These are phyloP conservation scores for Gamarada debralockiae DNA, from an alignment of 495 filamentous ascomycete species.

Conservation along the genomic window DNA sequence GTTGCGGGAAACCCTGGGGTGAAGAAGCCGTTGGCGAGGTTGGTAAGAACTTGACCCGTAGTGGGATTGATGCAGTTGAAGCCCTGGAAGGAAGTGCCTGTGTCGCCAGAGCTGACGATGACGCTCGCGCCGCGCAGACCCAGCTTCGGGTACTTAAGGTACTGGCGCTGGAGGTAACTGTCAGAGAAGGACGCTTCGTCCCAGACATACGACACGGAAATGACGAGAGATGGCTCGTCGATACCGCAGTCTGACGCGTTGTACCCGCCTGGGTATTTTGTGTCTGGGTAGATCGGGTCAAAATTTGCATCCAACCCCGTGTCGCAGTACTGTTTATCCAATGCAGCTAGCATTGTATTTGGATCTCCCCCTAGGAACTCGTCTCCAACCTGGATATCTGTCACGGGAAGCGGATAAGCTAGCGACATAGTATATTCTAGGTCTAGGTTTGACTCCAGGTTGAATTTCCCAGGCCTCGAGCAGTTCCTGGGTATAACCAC, in stretches of 20 bases:
- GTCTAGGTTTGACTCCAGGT: not conserved
- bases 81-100: slow-evolving; percentile 54
- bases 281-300: not conserved
- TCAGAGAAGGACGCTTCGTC: not conserved
- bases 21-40: slow-evolving; percentile 34
- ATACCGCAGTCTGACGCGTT: not conserved
- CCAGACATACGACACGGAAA: not conserved
- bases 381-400: not conserved
- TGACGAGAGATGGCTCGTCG: not conserved
- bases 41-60: slow-evolving; percentile 20
- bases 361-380: not conserved
- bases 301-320: not conserved
- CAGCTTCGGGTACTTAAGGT: slow-evolving; percentile 39
- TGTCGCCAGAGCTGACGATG: slow-evolving; percentile 67
- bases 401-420: not conserved
- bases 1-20: slow-evolving; percentile 65
- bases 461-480: not conserved
- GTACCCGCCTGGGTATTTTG: not conserved
- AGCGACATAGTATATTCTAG: not conserved
- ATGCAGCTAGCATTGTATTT: not conserved
- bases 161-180: not conserved
- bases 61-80: slow-evolving; percentile 60
- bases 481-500: not conserved
- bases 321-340: not conserved
- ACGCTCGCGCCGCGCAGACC: slow-evolving; percentile 66